Evolutionary conservation across 139 green algal genomes (phyloP).

Genomic region (Volvox reticuliferus): DNA sequence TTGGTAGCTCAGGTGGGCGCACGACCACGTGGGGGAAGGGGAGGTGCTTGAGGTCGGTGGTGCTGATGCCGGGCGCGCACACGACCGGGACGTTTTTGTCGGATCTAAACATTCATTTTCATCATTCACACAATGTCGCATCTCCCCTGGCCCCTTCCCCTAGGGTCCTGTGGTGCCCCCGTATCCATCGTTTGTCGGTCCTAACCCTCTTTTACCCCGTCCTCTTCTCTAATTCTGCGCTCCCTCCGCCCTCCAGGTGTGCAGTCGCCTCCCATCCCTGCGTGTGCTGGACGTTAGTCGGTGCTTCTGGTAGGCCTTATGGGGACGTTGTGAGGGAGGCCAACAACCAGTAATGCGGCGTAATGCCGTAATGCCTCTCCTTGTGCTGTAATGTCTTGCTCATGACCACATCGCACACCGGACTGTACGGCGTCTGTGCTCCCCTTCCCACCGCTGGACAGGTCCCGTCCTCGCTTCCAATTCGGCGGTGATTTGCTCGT

Average conservation of each 20-base stretch:
- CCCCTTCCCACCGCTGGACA: not conserved
- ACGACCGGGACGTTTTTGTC: too few relatives aligned
- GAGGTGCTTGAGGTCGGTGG: not conserved
- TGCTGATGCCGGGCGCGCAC: not conserved
- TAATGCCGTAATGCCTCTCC: not conserved
- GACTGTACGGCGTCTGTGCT: too few relatives aligned
- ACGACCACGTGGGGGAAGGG: not conserved
- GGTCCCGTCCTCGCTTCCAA: slow-evolving; percentile 26
- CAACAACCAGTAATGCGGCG: too few relatives aligned
- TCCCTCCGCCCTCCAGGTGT: not conserved
- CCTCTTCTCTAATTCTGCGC: not conserved
- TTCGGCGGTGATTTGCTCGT: slow-evolving; percentile 37
- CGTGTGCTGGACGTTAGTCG: slow-evolving; percentile 6
- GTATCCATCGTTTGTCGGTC: not conserved
- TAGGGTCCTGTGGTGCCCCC: not conserved
- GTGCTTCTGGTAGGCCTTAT: not conserved
- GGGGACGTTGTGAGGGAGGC: not conserved
- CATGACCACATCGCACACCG: too few relatives aligned
- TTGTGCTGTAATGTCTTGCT: not conserved
- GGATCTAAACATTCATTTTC: too few relatives aligned
- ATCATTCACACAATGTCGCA: too few relatives aligned
- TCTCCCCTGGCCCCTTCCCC: not conserved
- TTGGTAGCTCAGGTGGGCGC: slow-evolving; percentile 36
- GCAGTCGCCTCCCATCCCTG: not conserved
- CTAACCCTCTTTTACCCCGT: not conserved